A percentile compares a stretch with the other conserved stretches of the same genome.
Conservation (phyloP, 495 filamentous ascomycete genomes). For the Neurospora sp. region DNA sequence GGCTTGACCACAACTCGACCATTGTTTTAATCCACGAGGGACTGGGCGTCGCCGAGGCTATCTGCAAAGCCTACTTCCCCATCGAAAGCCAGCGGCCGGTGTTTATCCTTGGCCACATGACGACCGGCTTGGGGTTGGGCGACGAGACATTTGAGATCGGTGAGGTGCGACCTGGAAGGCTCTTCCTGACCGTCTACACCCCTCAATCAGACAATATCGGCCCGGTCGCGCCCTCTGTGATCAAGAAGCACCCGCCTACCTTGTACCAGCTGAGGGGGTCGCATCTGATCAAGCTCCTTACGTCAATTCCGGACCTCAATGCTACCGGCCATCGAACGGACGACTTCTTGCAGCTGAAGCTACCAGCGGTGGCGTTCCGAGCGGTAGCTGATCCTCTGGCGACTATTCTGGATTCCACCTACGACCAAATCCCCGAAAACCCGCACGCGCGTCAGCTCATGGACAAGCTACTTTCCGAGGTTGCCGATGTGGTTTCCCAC, state of each 20-base stretch:
- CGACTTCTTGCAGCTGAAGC: slow-evolving; percentile 34
- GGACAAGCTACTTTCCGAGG: slow-evolving; percentile 49
- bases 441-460: slow-evolving; percentile 52
- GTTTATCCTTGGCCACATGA: slow-evolving; percentile 65
- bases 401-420: slow-evolving; percentile 59
- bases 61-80: slow-evolving; percentile 59
- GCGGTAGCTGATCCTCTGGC: slow-evolving; percentile 71
- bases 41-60: slow-evolving; percentile 66
- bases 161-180: slow-evolving; percentile 42
- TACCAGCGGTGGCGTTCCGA: slow-evolving; percentile 67
- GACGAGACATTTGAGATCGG: slow-evolving; percentile 45
- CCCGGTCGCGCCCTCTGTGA: not conserved
- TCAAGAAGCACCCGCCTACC: slow-evolving; percentile 13
- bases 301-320: slow-evolving; percentile 18
- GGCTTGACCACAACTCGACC: slow-evolving; percentile 63
- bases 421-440: slow-evolving; percentile 59
- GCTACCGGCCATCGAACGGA: slow-evolving; percentile 15
- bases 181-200: slow-evolving; percentile 16
- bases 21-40: slow-evolving; percentile 77
- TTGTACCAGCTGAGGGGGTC: slow-evolving; percentile 15
- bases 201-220: not conserved
- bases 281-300: slow-evolving; percentile 22
- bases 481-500: slow-evolving; percentile 25
- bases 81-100: slow-evolving; percentile 53
- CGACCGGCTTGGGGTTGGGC: slow-evolving; percentile 43